Evolutionary conservation across 2,329 filamentous ascomycete genomes (phyloP), one percentile per base, ranked within the genome.

Genomic region (Fusarium devonianum): DNA sequence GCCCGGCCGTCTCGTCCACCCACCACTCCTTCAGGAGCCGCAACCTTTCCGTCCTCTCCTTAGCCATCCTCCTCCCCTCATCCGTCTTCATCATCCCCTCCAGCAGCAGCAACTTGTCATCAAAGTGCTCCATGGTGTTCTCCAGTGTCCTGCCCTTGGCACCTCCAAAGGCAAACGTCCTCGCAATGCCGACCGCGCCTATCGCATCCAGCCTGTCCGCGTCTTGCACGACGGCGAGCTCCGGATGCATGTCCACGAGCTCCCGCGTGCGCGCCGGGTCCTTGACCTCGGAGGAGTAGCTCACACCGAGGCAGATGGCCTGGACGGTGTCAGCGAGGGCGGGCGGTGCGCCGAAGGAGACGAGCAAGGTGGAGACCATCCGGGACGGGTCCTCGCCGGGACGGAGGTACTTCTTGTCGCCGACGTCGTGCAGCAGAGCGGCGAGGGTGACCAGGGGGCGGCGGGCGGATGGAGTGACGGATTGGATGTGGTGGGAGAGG

Each of bases 201-300:
- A 97, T 86, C 4, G 92, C 89, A 73, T 97, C 93, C n/a, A 97
- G 77, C 6, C 92, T 80, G 74, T 97, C 93, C 4, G 92, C 92
- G 71, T 97, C 93, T 73, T 97, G 92, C 22, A 97, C 91, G 36
- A 96, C 83, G 0, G 84, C 92, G 23, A 75, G 66, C 60, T 74
- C 72, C 1, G 90, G 90, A 68, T 89, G 77, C 21, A 73, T 66
- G 5, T 67, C 68, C n/a, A 95, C 76, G n/a, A 92, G 76, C 2
- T 74, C 71, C n/a, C 71, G 71, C 7, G 90, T 85, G 10, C 74
- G 72, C 5, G 71, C 73, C 1, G 87, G 86, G 65, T 92, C 78
- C 62, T 81, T 82, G 37, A 83, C 76, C 71, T 97, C 92, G 58
- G 81, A 80, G 3, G 83, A 86, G 75, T 90, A 96, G 55, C 88